These are phyloP conservation scores for Steccherinum ochraceum DNA, from an alignment of 768 basidiomycete species.

Conservation along the genomic window DNA sequence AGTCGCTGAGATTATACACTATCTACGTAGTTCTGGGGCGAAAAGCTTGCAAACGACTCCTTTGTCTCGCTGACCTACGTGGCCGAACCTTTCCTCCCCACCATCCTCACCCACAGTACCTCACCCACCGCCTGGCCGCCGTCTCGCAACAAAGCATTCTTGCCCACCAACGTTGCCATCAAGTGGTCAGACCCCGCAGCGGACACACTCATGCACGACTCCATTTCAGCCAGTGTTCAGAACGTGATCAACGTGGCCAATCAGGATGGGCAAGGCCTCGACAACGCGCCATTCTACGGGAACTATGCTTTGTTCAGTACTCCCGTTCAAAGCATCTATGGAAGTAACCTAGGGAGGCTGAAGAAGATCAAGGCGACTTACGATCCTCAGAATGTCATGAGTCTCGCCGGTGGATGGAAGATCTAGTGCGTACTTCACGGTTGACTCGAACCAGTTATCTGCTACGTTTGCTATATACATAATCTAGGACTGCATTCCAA, in stretches of 20 bases:
- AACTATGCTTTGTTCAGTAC: constrained; percentile 10
- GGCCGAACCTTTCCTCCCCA: not conserved
- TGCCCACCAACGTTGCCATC: not conserved
- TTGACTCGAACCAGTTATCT: too few species aligned
- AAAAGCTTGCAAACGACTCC: not conserved
- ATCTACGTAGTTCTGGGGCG: too few species aligned
- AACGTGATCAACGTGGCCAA: not conserved
- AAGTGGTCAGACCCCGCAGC: not conserved
- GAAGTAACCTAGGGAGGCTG: constrained; percentile 6
- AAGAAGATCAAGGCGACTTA: constrained; percentile 4
- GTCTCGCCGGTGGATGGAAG: constrained; percentile 7
- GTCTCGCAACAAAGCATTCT: not conserved
- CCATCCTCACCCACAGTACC: not conserved
- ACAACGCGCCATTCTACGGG: constrained; percentile 1
- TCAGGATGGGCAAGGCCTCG: not conserved
- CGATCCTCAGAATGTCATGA: constrained; percentile 15
- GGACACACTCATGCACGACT: not conserved
- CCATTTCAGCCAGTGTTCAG: not conserved
- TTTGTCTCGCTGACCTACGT: not conserved
- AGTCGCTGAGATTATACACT: too few species aligned
- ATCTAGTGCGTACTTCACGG: too few species aligned
- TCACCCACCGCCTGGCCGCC: not conserved
- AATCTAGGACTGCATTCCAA: too few species aligned
- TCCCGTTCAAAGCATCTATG: constrained; percentile 7
- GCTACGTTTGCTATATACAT: too few species aligned